Percentiles rank a stretch among this genome's conserved stretches.
phyloP scores from a whole-genome alignment of 306 rosid species.

The Gleditsia sinensis region DNA sequence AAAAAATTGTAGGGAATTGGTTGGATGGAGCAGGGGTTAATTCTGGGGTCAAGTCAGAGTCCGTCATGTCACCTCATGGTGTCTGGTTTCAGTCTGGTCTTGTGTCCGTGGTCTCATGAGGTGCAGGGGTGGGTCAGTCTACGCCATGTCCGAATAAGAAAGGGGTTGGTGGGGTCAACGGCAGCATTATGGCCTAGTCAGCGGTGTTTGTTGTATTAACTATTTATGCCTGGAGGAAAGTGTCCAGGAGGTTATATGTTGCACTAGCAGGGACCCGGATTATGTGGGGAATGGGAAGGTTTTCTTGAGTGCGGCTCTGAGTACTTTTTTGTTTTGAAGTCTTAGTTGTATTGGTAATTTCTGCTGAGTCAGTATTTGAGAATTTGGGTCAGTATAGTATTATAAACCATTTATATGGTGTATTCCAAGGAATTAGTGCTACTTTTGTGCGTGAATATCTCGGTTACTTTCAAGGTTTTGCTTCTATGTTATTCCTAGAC shows the following conservation, averaged over 20 bases:
- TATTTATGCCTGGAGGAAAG: constrained; percentile 41
- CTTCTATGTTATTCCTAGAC: neutral
- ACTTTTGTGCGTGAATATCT: constrained; percentile 33
- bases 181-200: constrained; percentile 50
- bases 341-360: constrained; percentile 47
- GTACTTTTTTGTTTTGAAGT: constrained; percentile 43
- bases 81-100: constrained; percentile 79
- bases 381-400: constrained; percentile 59
- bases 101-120: constrained; percentile 64
- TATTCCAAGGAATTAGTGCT: constrained; percentile 38
- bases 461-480: neutral
- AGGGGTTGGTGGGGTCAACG: constrained; percentile 48
- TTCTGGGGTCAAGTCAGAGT: constrained; percentile 50
- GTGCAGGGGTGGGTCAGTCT: constrained; percentile 65
- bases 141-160: constrained; percentile 59
- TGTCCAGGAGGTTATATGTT: constrained; percentile 46
- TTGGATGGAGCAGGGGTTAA: constrained; percentile 46
- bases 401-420: constrained; percentile 39
- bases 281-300: constrained; percentile 44
- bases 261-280: constrained; percentile 43
- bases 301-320: constrained; percentile 49
- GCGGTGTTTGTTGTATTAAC: constrained; percentile 37
- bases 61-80: constrained; percentile 54
- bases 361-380: constrained; percentile 49
- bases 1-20: constrained; percentile 49